Evolutionary conservation across 495 filamentous ascomycete genomes (phyloP), one percentile per base, ranked within the genome.

Genomic region (Podospora conica): DNA sequence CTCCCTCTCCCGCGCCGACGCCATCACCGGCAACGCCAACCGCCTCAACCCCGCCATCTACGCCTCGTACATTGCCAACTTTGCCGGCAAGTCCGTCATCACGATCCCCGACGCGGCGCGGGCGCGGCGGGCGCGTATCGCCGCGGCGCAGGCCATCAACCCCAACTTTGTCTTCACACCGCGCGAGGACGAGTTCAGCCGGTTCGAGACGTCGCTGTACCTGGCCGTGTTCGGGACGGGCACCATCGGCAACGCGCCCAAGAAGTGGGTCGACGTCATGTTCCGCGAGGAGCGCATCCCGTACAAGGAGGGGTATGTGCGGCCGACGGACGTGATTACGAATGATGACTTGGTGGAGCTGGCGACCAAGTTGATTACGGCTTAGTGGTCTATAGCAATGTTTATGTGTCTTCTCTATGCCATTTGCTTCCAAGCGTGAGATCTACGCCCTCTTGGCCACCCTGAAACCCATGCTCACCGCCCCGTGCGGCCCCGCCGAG

Each of bases 121-220:
- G 3, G 72, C 70, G 3, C 64, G 70, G 1, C n/a, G 55, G 18
- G 64, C 64, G 15, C 64, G 72, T 5, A 9, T 72, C 7, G n/a
- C n/a, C 6, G 62, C 56, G 1, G 70, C 70, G 3, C 33, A 21
- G 3, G 61, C 68, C 15, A 53, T 48, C 21, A 74, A 74, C 55
- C 72, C 72, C 8, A n/a, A 24, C 18, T 72, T 70, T 65, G 72
- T 69, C 60, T 68, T 72, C 25, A 67, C 66, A 0, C n/a, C 58
- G 27, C n/a, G 27, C 20, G 64, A 66, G 15, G 21, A 64, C 22
- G 29, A 66, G 59, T 56, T 58, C 62, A 72, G 70, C 63, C 65
- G 53, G 20, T 65, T 68, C 25, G 70, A 74, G 67, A 58, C 72
- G 28, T 70, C 72, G 15, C 59, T 72, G 25, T 74, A 74, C 55